Evolutionary conservation across 768 basidiomycete species (phyloP), one percentile per base, ranked within the genome.

Genomic region (Russula sp.): DNA sequence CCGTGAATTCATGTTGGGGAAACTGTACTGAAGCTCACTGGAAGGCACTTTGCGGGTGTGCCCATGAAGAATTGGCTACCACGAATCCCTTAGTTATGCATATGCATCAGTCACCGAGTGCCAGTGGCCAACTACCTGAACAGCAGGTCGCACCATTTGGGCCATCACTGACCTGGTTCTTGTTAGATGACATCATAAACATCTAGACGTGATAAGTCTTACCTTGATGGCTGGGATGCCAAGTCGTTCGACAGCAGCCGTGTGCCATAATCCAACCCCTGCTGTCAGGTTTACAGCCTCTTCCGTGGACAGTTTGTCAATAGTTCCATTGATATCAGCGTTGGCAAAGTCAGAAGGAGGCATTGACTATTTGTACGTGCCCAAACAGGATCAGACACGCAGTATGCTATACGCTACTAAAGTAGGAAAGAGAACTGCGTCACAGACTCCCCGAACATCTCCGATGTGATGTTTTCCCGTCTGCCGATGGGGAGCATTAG

Each of bases 31-130:
- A 46, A 32, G n/a, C 80, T 52, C 66, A 83, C 82, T 1, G 88
- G 88, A 29, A 90, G 77, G 68, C 85, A 87, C 72, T 90, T 90
- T 10, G 89, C 87, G 10, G 88, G 89, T 0, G 87, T 88, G 38
- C 86, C 78, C 84, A 88, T 88, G 69, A 90, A 86, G 76, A 89
- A 90, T 68, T 86, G 84, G 68, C 85, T 83, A 16, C 88, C 88
- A 64, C 88, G 71, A 54, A 81, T 74, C n/a, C 78, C 78, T 79
- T 60, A 10, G 53, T 32, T 41, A 36, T 5, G 10, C 7, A 61
- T 5, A n/a, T 6, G 57, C 1, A 55, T 35, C 52, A 8, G 60
- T 8, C 62, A 7, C 42, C 47, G 45, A 52, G 16, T 45, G n/a
- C 32, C n/a, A 49, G 16, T 45, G n/a, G 35, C n/a, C 25, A 47